Percentiles rank a stretch among this genome's conserved stretches.
Conservation (phyloP, 345 rosid species). For the Laguncularia racemosa region DNA sequence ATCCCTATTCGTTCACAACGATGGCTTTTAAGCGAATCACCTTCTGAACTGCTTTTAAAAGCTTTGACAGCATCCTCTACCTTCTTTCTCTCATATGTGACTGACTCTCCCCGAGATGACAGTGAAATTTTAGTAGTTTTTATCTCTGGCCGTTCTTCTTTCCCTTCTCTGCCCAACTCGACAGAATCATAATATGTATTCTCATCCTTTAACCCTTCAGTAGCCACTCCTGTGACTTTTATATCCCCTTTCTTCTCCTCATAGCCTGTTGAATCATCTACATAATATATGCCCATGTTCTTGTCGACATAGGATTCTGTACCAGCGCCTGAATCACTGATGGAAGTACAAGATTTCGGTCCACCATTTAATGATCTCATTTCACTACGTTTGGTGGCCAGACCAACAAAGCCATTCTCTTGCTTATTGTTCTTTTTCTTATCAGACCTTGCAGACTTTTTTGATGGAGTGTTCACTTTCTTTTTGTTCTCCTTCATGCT, state of each 20-base stretch:
- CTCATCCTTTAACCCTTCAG: slow-evolving; percentile 19
- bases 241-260: slow-evolving; percentile 15
- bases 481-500: too few species aligned
- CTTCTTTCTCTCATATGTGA: slow-evolving; percentile 40
- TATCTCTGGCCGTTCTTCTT: slow-evolving; percentile 46
- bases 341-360: slow-evolving; percentile 27
- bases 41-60: slow-evolving; percentile 15
- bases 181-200: slow-evolving; percentile 32
- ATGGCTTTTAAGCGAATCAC: slow-evolving; percentile 14
- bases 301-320: slow-evolving; percentile 52
- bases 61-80: slow-evolving; percentile 26
- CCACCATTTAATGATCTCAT: slow-evolving; percentile 27
- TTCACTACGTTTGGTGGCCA: slow-evolving; percentile 32
- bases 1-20: slow-evolving; percentile 15
- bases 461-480: slow-evolving; percentile 23
- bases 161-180: slow-evolving; percentile 39
- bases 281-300: slow-evolving; percentile 47
- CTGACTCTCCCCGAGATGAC: slow-evolving; percentile 44
- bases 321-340: slow-evolving; percentile 51
- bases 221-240: slow-evolving; percentile 13
- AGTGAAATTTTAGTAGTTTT: slow-evolving; percentile 46
- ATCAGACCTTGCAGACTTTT: slow-evolving; percentile 39
- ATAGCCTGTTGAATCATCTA: slow-evolving; percentile 31
- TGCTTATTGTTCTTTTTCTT: slow-evolving; percentile 41
- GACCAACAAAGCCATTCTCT: slow-evolving; percentile 31